Conservation (phyloP, 208 protist species). For the Giardia duodenalis region DNA sequence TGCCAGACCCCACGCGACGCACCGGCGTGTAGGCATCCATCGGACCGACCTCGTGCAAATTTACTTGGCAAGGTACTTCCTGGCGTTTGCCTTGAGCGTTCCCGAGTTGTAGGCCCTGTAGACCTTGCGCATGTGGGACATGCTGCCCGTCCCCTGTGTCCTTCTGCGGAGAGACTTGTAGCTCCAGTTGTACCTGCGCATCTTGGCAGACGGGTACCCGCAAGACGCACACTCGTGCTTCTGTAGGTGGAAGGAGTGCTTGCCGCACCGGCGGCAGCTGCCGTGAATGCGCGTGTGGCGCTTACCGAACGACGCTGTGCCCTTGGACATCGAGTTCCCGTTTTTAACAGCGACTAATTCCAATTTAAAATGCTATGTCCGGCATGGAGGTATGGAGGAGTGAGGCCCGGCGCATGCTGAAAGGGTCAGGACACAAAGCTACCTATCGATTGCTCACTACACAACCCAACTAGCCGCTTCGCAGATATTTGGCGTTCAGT, state of each 20-base stretch:
- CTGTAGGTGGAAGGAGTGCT: conserved; percentile 83
- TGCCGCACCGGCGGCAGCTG: conserved; percentile 85
- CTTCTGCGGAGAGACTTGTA: conserved; percentile 87
- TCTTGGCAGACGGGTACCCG: conserved; percentile 79
- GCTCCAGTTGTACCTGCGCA: conserved; percentile 79
- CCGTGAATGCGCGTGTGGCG: conserved; percentile 78
- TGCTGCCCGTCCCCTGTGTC: conserved; percentile 89
- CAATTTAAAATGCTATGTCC: no score
- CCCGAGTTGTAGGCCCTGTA: neutral
- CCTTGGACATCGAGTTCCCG: conserved; percentile 58
- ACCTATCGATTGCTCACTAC: no score
- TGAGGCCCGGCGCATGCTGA: no score
- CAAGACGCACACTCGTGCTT: conserved; percentile 87
- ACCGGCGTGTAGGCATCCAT: neutral
- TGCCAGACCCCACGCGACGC: neutral
- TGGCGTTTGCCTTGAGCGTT: neutral
- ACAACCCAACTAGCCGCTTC: no score
- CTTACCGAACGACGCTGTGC: conserved; percentile 61
- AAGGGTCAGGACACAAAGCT: no score
- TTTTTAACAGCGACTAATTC: no score
- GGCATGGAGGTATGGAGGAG: no score
- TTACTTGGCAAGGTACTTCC: neutral
- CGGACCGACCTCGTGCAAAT: no score
- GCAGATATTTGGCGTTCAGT: no score
- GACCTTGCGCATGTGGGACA: conserved; percentile 71